phyloP scores from a whole-genome alignment of 169 alveolate species.

The Plasmodium inui region DNA sequence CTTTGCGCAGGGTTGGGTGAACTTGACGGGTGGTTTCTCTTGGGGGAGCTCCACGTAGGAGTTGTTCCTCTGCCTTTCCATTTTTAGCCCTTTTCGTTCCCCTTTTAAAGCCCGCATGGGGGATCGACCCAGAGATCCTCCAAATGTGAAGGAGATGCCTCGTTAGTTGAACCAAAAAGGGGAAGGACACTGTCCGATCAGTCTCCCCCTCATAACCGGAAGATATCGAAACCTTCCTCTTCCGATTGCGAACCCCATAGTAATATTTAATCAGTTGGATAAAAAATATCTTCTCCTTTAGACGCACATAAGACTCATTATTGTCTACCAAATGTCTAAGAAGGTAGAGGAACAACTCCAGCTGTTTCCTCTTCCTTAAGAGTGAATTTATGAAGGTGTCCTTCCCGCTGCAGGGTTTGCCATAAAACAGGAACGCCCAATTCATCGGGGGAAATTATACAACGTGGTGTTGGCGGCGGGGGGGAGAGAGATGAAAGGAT shows the following conservation, averaged over 20 bases:
- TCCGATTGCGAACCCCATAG: not conserved
- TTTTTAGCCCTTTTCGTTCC: not conserved
- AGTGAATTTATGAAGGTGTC: constrained; percentile 47
- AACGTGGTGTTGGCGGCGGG: not conserved
- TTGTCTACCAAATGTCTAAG: not conserved
- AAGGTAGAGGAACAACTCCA: constrained; percentile 19
- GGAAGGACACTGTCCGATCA: constrained; percentile 9
- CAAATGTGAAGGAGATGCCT: not conserved
- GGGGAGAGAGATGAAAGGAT: not conserved
- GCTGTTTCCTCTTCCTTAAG: not conserved
- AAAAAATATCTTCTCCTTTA: constrained; percentile 22
- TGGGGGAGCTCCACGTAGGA: not conserved
- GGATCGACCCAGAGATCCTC: not conserved
- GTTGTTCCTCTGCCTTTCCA: not conserved
- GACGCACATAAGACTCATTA: not conserved
- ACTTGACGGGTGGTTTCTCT: not conserved
- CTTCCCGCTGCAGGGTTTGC: constrained; percentile 70
- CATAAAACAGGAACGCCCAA: constrained; percentile 36
- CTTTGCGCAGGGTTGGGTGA: not conserved
- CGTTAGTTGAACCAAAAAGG: not conserved
- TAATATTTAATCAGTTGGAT: constrained; percentile 37
- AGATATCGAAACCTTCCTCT: not conserved
- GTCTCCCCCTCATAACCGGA: not conserved
- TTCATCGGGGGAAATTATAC: constrained; percentile 38
- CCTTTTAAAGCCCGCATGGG: not conserved